Evolutionary conservation across 2,329 filamentous ascomycete genomes (phyloP).

Genomic region (Diplocarpon mali): DNA sequence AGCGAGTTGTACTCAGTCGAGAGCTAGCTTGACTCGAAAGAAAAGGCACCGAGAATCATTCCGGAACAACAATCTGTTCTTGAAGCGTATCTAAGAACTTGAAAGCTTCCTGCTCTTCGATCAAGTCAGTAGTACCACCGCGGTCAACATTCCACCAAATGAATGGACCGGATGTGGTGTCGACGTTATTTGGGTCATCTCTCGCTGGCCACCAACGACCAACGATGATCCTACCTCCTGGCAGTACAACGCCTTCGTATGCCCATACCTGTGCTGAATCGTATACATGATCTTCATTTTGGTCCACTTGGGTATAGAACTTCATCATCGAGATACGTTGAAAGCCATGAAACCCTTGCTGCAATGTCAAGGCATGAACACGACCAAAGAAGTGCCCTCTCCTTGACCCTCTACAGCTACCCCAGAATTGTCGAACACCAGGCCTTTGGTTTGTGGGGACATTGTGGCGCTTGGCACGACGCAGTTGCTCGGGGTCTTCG

Average conservation of each 20-base stretch:
- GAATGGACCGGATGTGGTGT: conserved; percentile 25
- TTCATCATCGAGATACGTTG: conserved; percentile 44
- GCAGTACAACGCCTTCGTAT: conserved; percentile 37
- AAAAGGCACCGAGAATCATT: background rate
- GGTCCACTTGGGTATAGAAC: conserved; percentile 25
- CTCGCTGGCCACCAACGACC: conserved; percentile 37
- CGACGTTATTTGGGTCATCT: conserved; percentile 3
- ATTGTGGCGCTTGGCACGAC: background rate
- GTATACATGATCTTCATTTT: conserved; percentile 11
- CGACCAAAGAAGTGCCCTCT: conserved; percentile 31
- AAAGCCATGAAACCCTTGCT: conserved; percentile 40
- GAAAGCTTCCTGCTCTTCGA: conserved; percentile 16
- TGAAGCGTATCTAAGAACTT: conserved; percentile 13
- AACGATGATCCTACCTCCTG: conserved; percentile 35
- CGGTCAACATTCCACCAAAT: conserved; percentile 28
- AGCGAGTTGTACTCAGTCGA: background rate
- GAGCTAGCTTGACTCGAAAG: background rate
- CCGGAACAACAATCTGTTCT: background rate
- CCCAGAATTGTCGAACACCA: conserved; percentile 22
- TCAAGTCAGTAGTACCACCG: conserved; percentile 7
- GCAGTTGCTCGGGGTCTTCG: conserved; percentile 1
- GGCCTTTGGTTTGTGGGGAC: conserved; percentile 1
- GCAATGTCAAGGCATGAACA: conserved; percentile 37
- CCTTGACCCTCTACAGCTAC: conserved; percentile 30
- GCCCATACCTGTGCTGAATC: conserved; percentile 29